Base-by-base conservation (phyloP, 1,284 basidiomycete species). In the Ceratobasidium sp. region DNA sequence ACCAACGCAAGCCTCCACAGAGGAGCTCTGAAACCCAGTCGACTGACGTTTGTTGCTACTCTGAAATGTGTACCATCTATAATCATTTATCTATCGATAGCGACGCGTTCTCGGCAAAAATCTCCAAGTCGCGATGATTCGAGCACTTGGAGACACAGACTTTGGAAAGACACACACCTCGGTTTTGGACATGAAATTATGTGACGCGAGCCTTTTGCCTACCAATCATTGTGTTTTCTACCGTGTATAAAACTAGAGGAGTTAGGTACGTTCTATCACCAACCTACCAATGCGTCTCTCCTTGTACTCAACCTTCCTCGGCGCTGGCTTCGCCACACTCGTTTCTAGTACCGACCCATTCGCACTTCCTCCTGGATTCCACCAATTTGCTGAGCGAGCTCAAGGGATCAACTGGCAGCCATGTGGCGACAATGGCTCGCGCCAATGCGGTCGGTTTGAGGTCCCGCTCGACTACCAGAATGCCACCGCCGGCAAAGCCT, bases 381-480 rank as follows among this genome's bases (percentile, higher is more conserved):
- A 69, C 11, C 34, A 54, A 15, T 57, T 69, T 25, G 19, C 67
- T 9, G n/a, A 7, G 22, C 49, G 49, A 25, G 52, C 67, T 43
- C 11, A 69, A 25, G 52, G 43, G 19, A 59, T 71, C n/a, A 19
- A 49, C n/a, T 71, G 69, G 69, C 6, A 46, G 22, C 29, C 54
- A 9, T 71, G 67, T 44, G 52, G 52, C 40, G 32, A 59, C 13
- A 44, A 64, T 29, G 62, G 40, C 40, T 22, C 62, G 9, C 65
- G 64, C 54, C 32, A 75, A 15, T 76, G 76, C 34, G 71, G 73
- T 17, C 40, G 44, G 6, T 74, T 76, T 34, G 61, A 76, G 29
- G 76, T 76, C 11, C 75, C 76, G 13, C 54, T 77, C 17, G 76
- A 77, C 54, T 77, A 65, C n/a, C 40, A 76, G 25, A 54, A 77